Evolutionary conservation across 2,329 filamentous ascomycete species (phyloP).

Genomic region (Colletotrichum falcatum): DNA sequence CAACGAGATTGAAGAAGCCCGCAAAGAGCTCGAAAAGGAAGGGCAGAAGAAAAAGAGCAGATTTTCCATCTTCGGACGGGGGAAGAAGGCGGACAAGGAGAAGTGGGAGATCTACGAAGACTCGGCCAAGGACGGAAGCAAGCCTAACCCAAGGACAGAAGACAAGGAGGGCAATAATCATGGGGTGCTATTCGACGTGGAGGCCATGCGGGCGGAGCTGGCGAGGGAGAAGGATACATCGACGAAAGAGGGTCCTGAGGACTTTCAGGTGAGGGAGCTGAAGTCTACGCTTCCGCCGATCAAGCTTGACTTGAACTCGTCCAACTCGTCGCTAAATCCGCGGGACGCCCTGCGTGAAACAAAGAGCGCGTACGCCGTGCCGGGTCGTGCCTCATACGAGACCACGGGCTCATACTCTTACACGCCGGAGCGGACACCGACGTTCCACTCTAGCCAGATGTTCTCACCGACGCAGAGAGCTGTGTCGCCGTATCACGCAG

Average conservation of each 20-base stretch:
- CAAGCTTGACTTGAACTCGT: conserved; percentile 74
- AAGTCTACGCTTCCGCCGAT: conserved; percentile 91
- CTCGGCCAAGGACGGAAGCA: conserved; percentile 51
- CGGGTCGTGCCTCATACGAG: conserved; percentile 45
- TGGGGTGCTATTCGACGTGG: conserved; percentile 90
- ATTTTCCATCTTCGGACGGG: conserved; percentile 85
- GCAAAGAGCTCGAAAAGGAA: conserved; percentile 86
- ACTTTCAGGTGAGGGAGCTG: conserved; percentile 79
- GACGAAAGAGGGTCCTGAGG: conserved; percentile 62
- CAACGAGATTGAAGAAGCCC: conserved; percentile 94
- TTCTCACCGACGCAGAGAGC: conserved; percentile 28
- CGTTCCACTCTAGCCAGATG: conserved; percentile 42
- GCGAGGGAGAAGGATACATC: conserved; percentile 67
- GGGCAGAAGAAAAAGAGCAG: conserved; percentile 67
- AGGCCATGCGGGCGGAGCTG: conserved; percentile 90
- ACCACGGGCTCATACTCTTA: conserved; percentile 39
- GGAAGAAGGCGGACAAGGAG: conserved; percentile 84
- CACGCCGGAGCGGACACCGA: conserved; percentile 43
- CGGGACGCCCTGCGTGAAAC: conserved; percentile 57
- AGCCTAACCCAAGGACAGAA: conserved; percentile 57
- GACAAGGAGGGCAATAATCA: conserved; percentile 65
- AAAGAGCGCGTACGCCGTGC: conserved; percentile 58
- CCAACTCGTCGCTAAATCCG: conserved; percentile 46
- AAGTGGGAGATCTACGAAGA: conserved; percentile 97
- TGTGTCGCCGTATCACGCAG: conserved; percentile 46